Evolutionary conservation across 2,329 filamentous ascomycete genomes (phyloP), one percentile per base, ranked within the genome.

Genomic region (Lanzia echinophila): DNA sequence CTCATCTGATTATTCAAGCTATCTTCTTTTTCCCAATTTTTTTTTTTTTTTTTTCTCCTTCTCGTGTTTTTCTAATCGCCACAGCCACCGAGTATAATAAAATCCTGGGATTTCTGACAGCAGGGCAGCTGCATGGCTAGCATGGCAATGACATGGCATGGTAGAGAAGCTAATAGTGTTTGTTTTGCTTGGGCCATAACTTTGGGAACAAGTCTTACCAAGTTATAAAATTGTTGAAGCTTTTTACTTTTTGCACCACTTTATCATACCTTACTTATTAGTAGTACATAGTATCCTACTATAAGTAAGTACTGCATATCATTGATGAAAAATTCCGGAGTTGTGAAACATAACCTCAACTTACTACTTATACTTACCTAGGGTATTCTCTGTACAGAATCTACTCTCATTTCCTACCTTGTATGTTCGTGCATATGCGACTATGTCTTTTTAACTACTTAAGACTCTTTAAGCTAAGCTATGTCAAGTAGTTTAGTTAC

Each of bases 71-170:
- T 44, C 34, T 19, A 22, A 53, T 53, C 24, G 43, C 24, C 36
- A 53, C 44, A 42, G 28, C 50, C 44, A 53, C 50, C 50, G 50
- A 53, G 44, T 53, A 48, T 36, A 5, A n/a, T 31, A 28, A 51
- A 19, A 41, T 45, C 50, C 50, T 42, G 42, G 46, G 49, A 39
- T 34, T 48, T 53, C 44, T 48, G 36, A 48, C 50, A 48, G 34
- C 50, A 53, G 50, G 43, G 50, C 41, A 44, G 22, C 44, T 53
- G 38, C 50, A 53, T 38, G 44, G 50, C 44, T 53, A 42, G 41
- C 44, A 53, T 42, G 44, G 39, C 28, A 34, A 50, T 41, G 39
- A 50, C 48, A 33, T 50, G 41, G 39, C 39, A 28, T 28, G 22
- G 39, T 15, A 19, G 6, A 42, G 20, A 15, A 39, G 6, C 15